Percentiles rank a stretch among this genome's conserved stretches.
Conservation (phyloP, 129 eudicot genomes). For the Centella asiatica region DNA sequence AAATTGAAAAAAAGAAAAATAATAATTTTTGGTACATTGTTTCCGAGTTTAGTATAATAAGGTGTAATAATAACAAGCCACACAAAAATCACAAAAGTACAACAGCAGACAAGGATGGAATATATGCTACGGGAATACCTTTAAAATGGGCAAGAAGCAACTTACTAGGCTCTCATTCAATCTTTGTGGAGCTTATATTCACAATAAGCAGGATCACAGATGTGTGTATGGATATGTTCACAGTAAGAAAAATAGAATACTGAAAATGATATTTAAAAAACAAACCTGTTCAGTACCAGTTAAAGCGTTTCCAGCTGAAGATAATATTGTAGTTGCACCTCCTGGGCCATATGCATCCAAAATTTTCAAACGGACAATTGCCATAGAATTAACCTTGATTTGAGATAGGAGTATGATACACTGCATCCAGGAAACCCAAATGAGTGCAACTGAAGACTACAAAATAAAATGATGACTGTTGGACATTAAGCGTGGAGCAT, state of each 20-base stretch:
- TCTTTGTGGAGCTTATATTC: not conserved
- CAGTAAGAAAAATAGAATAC: no score
- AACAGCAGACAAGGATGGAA: no score
- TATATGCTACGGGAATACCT: no score
- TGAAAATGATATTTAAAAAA: not conserved
- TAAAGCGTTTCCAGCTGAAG: conserved; percentile 28
- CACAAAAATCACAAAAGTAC: no score
- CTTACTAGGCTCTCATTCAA: not conserved
- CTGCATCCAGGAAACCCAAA: conserved; percentile 41
- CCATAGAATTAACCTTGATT: conserved; percentile 81
- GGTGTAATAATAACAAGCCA: no score
- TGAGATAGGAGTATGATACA: conserved; percentile 67
- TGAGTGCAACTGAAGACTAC: conserved; percentile 12
- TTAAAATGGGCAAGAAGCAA: no score
- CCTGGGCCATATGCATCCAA: conserved; percentile 23
- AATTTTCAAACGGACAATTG: conserved; percentile 59
- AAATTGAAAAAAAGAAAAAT: no score
- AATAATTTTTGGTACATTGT: no score
- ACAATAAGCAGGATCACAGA: no score
- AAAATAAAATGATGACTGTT: not conserved
- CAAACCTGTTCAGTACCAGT: conserved; percentile 75
- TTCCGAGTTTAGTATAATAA: no score
- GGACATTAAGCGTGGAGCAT: not conserved
- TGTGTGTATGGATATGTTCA: no score
- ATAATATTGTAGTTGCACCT: conserved; percentile 12